Evolutionary conservation across 495 filamentous ascomycete species (phyloP).

Genomic region (Hyaloscypha bicolor): DNA sequence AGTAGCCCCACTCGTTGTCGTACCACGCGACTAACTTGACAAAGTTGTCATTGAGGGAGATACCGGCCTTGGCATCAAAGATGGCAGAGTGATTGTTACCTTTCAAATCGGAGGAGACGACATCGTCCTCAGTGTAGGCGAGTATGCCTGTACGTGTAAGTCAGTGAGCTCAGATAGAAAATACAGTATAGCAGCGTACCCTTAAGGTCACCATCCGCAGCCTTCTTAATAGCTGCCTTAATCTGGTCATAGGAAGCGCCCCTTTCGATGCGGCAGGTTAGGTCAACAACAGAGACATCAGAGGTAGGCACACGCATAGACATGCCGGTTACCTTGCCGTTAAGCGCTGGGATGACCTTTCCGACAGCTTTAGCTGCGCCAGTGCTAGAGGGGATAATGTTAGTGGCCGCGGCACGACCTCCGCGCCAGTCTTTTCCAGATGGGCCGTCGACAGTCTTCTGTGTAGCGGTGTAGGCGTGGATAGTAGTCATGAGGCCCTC

Average conservation of each 20-base stretch:
- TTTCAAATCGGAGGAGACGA: constrained; percentile 92
- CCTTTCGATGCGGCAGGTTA: constrained; percentile 94
- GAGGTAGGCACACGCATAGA: constrained; percentile 97
- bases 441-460: constrained; percentile 98
- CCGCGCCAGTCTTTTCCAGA: constrained; percentile 99
- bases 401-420: constrained; percentile 96
- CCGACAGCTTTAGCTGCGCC: constrained; percentile 99
- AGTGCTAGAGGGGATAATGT: constrained; percentile 99
- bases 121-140: constrained; percentile 93
- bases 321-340: constrained; percentile 99
- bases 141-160: constrained; percentile 70
- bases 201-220: constrained; percentile 80
- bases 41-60: constrained; percentile 96
- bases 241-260: constrained; percentile 86
- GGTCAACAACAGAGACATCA: constrained; percentile 98
- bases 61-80: constrained; percentile 99
- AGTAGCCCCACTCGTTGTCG: constrained; percentile 77
- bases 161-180: neutral
- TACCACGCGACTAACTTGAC: constrained; percentile 94
- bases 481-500: constrained; percentile 99
- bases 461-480: constrained; percentile 99
- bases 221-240: constrained; percentile 89
- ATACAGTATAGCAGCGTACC: constrained; percentile 55
- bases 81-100: constrained; percentile 92
- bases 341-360: constrained; percentile 96